Base-by-base conservation (phyloP, 306 rosid species). In the Gastrolobium villosum region DNA sequence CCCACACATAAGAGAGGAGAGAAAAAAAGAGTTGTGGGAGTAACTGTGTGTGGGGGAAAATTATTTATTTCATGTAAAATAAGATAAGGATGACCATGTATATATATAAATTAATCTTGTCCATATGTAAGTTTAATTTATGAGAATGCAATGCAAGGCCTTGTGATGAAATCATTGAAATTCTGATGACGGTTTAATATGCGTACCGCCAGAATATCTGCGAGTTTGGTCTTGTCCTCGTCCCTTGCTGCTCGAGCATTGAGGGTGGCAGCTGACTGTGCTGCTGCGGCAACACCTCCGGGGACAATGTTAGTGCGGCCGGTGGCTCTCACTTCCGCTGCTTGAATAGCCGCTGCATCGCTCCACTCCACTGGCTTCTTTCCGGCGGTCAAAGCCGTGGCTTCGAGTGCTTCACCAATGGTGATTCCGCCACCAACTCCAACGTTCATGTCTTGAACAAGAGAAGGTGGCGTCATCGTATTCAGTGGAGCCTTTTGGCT, bases 321-420 rank as follows among this genome's bases (percentile, higher is more conserved):
- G 0, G 92, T 89, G 39, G 96, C 96, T 74, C 94, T 84, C 10
- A 85, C 90, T 78, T 89, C 96, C 0, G 96, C 96, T 0, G 96
- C 98, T 57, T 93, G 96, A 62, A 91, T 93, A 0, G 98, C 96
- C 0, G 96, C 96, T 0, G 90, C 94, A 2, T 89, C 92, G 28
- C 94, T 90, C 88, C 83, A 79, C 45, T 82, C 94, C 53, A 88
- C 92, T 0, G 89, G 78, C 72, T 93, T 89, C 60, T 79, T 61
- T 31, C 94, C 90, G 0, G 86, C 90, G 0, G 96, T 82, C 31
- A 87, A 1, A 11, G 84, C 89, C 0, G 94, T 85, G 2, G 93
- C 96, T 77, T 91, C 92, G 0, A 91, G 89, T 66, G 98, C 96
- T 79, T 93, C 92, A 0, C 93, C 98, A 1, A 93, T 91, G 3